Evolutionary conservation across 495 filamentous ascomycete species (phyloP), one percentile per base, ranked within the genome.

Genomic region (Trichoderma asperelloides): DNA sequence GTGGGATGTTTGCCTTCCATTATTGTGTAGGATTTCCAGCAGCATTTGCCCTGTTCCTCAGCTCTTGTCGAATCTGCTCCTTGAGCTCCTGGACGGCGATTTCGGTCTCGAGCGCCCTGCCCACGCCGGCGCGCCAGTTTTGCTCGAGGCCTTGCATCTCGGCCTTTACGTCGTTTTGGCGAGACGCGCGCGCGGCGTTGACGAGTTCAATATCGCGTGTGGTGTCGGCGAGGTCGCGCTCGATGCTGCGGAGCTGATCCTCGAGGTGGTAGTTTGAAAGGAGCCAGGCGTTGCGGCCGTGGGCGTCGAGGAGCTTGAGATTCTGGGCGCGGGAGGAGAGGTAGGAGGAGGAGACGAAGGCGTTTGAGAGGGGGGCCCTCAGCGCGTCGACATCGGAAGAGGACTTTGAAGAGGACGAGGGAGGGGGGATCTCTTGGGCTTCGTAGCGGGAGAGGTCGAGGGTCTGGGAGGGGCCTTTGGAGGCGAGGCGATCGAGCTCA

Each of bases 231-330:
- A 98, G 79, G 69, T 97, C 92, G 68, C 81, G 82, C 82, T 97
- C 94, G n/a, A 96, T 69, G 3, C 72, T 77, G 18, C 83, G 80
- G 64, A 97, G 78, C 33, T 91, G 82, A 51, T 84, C 85, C 75
- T 96, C 93, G 30, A 92, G 69, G 67, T 92, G 86, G 68, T 84
- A 82, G 77, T 98, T 98, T 8, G 86, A 88, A 13, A 96, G 82
- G 66, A 98, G 79, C 93, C 94, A 97, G 15, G 90, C 89, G 77
- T 96, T 96, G 79, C 90, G 92, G 72, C 93, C 93, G 78, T 86
- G 87, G 68, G 82, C 81, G 70, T 93, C 91, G 12, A 97, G 85
- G 12, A 95, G 82, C 5, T 83, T 78, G 25, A 96, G 84, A 73
- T 96, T 89, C 33, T 86, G 79, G 30, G 85, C 81, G 4, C 92